phyloP scores from a whole-genome alignment of 495 filamentous ascomycete genomes.

The Neurospora sp. region DNA sequence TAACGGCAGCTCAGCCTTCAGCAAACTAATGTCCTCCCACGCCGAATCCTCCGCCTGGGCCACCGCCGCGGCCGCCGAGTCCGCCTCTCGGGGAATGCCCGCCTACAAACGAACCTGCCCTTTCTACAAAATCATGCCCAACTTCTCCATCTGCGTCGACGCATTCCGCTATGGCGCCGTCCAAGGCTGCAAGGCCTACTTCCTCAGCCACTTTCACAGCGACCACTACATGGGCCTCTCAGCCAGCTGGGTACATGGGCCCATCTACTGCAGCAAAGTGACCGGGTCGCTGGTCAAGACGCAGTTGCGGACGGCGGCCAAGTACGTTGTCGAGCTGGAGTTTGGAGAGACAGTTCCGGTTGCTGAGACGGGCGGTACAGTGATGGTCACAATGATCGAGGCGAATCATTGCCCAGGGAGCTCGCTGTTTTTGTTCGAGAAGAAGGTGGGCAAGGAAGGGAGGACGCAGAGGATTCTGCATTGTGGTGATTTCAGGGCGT shows the following conservation, averaged over 20 bases:
- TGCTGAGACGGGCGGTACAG: constrained; percentile 59
- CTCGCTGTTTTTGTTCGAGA: constrained; percentile 89
- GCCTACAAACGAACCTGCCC: constrained; percentile 85
- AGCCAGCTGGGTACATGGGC: constrained; percentile 81
- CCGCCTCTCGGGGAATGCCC: constrained; percentile 72
- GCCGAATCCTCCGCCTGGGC: constrained; percentile 89
- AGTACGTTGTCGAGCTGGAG: constrained; percentile 75
- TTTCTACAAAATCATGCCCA: constrained; percentile 96
- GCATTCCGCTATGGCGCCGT: constrained; percentile 94
- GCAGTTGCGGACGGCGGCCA: constrained; percentile 75
- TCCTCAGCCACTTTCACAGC: constrained; percentile 94
- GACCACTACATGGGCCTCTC: constrained; percentile 94
- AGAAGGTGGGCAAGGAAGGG: constrained; percentile 46
- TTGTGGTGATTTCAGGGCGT: constrained; percentile 93
- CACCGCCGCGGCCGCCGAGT: constrained; percentile 68
- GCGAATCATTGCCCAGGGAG: constrained; percentile 97
- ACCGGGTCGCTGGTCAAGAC: constrained; percentile 83
- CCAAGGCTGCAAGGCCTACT: constrained; percentile 87
- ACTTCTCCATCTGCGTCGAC: constrained; percentile 86
- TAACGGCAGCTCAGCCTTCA: constrained; percentile 56
- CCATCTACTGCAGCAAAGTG: constrained; percentile 90
- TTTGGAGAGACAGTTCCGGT: constrained; percentile 78
- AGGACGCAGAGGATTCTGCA: constrained; percentile 73
- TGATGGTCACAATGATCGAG: constrained; percentile 84
- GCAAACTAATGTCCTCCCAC: constrained; percentile 83